Evolutionary conservation across 2,329 filamentous ascomycete species (phyloP), one percentile per base, ranked within the genome.

Genomic region (Cercospora zeae-maydis): DNA sequence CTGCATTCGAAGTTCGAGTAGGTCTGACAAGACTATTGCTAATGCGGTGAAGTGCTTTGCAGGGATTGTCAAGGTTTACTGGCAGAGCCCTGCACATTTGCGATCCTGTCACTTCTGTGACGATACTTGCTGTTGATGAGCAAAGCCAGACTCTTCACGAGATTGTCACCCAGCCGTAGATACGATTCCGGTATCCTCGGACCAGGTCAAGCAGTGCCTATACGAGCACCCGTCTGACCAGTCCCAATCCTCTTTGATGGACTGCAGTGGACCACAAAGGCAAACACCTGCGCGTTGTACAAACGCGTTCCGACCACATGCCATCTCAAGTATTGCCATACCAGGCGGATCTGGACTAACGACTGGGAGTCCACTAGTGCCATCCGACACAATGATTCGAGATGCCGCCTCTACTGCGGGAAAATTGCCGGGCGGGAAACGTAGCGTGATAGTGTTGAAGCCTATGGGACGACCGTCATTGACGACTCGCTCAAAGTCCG

Each of bases 401-500:
- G 34, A 27, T 16, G 8, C 27, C 39, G 19, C 36, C 37, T 34
- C 33, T 30, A n/a, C 36, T 42, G 3, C 27, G 16, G 47, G 31
- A 47, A 52, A 36, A 31, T 49, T 55, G 54, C 53, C 61, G 59
- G 58, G 54, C 24, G 62, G 62, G 31, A 61, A 53, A 53, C 62
- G 60, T 42, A 58, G 58, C 37, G 62, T 64, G 14, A 64, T 64
- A 47, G 62, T 64, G n/a, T 47, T 64, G 33, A 64, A 61, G 34
- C 36, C 58, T 21, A 39, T 47, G 27, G 39, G 54, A 58, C 42
- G 49, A n/a, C 42, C 58, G 27, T 64, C 58, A 21, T 31, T 64
- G 54, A 36, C 58, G 30, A 33, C 53, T 31, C 53, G 62, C 30
- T 27, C 31, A 7, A 64, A 58, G 34, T 58, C 58, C 3, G 54